Percentiles rank a stretch among this genome's conserved stretches.
Evolutionary conservation across 2,329 filamentous ascomycete genomes (phyloP).

Genomic region (Alternaria sp.): DNA sequence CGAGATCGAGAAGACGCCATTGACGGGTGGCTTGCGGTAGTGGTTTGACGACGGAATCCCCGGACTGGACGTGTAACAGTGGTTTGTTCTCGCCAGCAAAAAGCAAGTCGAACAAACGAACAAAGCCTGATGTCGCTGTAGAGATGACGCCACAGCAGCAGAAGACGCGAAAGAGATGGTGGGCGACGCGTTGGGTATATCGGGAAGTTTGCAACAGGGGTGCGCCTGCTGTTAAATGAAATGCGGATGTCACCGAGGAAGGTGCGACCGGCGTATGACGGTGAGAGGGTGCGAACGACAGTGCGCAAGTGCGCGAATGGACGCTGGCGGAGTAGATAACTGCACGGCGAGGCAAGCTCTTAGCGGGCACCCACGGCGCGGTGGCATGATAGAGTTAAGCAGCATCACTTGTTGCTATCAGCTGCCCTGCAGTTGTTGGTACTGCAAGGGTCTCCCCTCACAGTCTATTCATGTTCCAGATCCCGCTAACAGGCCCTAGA

Average conservation of each 20-base stretch:
- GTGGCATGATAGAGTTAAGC: constrained; percentile 11
- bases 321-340: constrained; percentile 1
- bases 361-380: background rate
- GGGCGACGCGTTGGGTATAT: constrained; percentile 11
- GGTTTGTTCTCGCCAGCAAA: constrained; percentile 13
- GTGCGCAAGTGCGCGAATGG: background rate
- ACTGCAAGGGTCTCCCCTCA: constrained; percentile 14
- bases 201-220: constrained; percentile 11
- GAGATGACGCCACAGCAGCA: background rate
- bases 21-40: constrained; percentile 23
- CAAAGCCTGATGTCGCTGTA: constrained; percentile 1
- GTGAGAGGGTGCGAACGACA: background rate
- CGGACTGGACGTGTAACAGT: constrained; percentile 10
- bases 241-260: constrained; percentile 16
- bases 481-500: constrained; percentile 9
- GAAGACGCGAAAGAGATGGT: background rate
- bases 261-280: constrained; percentile 3
- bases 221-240: constrained; percentile 15
- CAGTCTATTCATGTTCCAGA: constrained; percentile 23
- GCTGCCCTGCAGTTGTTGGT: constrained; percentile 16
- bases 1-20: constrained; percentile 6
- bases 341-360: background rate
- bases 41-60: constrained; percentile 21
- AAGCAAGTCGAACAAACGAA: constrained; percentile 11
- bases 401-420: constrained; percentile 11